phyloP scores from a whole-genome alignment of 495 filamentous ascomycete genomes.

The Aspergillus asperescens region DNA sequence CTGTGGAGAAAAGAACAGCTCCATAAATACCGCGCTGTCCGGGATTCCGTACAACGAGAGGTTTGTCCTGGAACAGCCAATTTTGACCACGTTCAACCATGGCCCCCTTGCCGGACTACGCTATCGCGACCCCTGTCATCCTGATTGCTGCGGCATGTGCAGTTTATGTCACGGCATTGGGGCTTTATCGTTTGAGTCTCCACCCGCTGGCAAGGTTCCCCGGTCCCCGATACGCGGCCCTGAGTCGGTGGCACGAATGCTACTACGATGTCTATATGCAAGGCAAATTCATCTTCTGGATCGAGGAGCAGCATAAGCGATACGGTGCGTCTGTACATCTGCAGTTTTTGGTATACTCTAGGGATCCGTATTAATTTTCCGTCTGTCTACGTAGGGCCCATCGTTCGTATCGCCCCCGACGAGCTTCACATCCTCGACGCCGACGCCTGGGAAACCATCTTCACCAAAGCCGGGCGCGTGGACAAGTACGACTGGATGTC shows the following conservation, averaged over 20 bases:
- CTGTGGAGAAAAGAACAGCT: too few relatives aligned
- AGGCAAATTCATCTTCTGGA: slow-evolving; percentile 8
- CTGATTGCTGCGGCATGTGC: neutral
- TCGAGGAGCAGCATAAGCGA: slow-evolving; percentile 2
- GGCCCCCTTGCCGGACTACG: neutral
- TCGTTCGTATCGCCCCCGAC: slow-evolving; percentile 3
- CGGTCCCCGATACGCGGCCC: neutral
- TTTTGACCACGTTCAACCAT: too few relatives aligned
- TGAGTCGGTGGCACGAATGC: slow-evolving; percentile 3
- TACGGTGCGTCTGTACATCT: neutral
- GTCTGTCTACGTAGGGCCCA: neutral
- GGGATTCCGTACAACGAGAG: too few relatives aligned
- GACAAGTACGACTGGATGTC: slow-evolving; percentile 9
- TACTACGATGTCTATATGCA: slow-evolving; percentile 1
- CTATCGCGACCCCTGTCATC: too few relatives aligned
- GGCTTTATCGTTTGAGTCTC: neutral
- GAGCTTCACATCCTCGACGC: slow-evolving; percentile 4
- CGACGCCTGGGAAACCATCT: slow-evolving; percentile 3
- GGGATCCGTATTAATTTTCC: too few relatives aligned
- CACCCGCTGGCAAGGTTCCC: neutral
- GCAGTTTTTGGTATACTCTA: too few relatives aligned
- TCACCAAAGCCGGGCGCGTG: slow-evolving; percentile 4
- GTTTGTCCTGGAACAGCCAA: too few relatives aligned
- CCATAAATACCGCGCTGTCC: too few relatives aligned
- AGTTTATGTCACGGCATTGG: neutral